Base-by-base conservation (phyloP, 2,329 filamentous ascomycete genomes). In the Leptosphaerulina australis region DNA sequence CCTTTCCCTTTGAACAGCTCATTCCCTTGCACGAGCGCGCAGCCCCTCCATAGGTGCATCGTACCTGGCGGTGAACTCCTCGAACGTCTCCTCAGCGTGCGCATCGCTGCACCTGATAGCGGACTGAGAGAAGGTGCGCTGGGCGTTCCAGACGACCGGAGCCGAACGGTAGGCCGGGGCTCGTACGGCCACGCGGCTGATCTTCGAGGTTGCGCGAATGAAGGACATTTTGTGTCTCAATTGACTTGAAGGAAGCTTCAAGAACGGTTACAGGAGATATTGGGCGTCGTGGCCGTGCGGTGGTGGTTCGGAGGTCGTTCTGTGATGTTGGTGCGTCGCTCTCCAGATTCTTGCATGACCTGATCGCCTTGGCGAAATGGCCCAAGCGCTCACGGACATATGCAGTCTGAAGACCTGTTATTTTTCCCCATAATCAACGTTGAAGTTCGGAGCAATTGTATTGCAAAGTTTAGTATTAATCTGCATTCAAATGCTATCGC, bases 41-140 rank as follows among this genome's bases (percentile, higher is more conserved):
- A 56, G 55, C 55, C 60, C 54, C 58, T 55, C 60, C 56, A 40
- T 29, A 33, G 59, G 53, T 56, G 55, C 52, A 57, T 63, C 81
- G 66, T 90, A 99, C 94, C 94, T 92, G 70, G 91, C 88, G 78
- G 90, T 91, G 79, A 99, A 99, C 82, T 97, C 92, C 83, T 99
- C 94, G 69, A 96, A 99, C 70, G 89, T 96, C 86, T 99, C 94
- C 78, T 99, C 94, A 73, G 87, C 84, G 78, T 96, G 90, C 72
- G 77, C 77, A 59, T 82, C 79, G 55, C 61, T 70, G 57, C 62
- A 73, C 66, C 62, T 66, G 46, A 64, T 63, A 45, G 71, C 79
- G 63, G 77, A 77, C 68, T 80, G 81, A 66, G 81, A 81, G 67
- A 83, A 81, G 59, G 68, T 63, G 59, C 68, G 68, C 63, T 68